phyloP scores from a whole-genome alignment of 768 basidiomycete species.

The Russula abietina region DNA sequence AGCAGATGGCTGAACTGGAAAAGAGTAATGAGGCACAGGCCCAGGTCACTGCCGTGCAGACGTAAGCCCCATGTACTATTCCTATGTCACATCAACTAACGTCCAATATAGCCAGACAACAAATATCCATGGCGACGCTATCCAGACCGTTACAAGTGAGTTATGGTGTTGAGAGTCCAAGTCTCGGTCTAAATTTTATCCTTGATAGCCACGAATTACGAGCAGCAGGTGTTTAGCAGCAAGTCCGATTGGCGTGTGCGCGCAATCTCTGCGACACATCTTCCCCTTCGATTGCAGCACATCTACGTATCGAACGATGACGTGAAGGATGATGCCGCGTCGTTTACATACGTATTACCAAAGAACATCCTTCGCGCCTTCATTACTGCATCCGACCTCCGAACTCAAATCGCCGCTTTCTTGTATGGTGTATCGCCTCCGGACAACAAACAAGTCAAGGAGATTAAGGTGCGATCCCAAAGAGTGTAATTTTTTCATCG shows the following conservation, averaged over 20 bases:
- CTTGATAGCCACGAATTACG: slow-evolving; percentile 80
- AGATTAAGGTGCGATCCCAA: slow-evolving; percentile 63
- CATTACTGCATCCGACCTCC: slow-evolving; percentile 86
- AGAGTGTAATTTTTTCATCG: neutral
- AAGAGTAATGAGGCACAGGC: slow-evolving; percentile 91
- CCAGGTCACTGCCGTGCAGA: slow-evolving; percentile 95
- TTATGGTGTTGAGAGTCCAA: slow-evolving; percentile 1
- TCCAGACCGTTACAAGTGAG: slow-evolving; percentile 89
- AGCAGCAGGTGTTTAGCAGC: slow-evolving; percentile 97
- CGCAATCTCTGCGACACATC: slow-evolving; percentile 94
- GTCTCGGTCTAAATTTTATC: slow-evolving; percentile 1
- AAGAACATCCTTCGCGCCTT: slow-evolving; percentile 96
- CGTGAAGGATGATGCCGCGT: slow-evolving; percentile 94
- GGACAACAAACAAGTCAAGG: slow-evolving; percentile 97
- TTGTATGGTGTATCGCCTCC: slow-evolving; percentile 89
- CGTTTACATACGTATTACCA: slow-evolving; percentile 91
- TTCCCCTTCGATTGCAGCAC: slow-evolving; percentile 93
- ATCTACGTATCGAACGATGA: slow-evolving; percentile 99
- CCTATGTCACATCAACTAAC: slow-evolving; percentile 16
- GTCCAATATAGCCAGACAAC: slow-evolving; percentile 67
- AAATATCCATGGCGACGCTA: slow-evolving; percentile 93
- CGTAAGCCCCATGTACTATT: slow-evolving; percentile 38
- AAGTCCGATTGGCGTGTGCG: slow-evolving; percentile 99
- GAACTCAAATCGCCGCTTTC: slow-evolving; percentile 93
- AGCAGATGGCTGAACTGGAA: slow-evolving; percentile 99